Percentiles rank a stretch among this genome's conserved stretches.
These are phyloP conservation scores for Pholiota adiposa DNA, from an alignment of 1,284 basidiomycete genomes.

Conservation along the genomic window DNA sequence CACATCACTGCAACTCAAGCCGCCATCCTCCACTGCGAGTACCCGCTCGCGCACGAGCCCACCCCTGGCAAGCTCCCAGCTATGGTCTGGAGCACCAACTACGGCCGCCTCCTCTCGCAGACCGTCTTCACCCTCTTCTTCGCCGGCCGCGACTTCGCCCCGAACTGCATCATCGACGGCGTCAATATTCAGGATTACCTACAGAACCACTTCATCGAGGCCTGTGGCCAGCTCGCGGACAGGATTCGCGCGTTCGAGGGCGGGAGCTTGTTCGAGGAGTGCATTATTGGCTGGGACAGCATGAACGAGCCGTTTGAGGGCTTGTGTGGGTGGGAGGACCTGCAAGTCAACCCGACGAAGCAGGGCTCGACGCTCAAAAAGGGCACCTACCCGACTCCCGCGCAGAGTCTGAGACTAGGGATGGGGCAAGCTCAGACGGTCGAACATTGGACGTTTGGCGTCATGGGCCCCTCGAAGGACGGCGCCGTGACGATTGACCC, in stretches of 20 bases:
- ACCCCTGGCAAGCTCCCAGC: constrained; percentile 80
- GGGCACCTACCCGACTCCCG: constrained; percentile 86
- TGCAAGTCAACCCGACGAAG: constrained; percentile 66
- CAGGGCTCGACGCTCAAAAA: constrained; percentile 81
- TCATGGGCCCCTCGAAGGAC: constrained; percentile 77
- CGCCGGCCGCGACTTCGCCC: constrained; percentile 88
- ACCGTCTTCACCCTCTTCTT: constrained; percentile 97
- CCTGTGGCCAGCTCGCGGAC: constrained; percentile 78
- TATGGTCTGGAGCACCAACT: constrained; percentile 99
- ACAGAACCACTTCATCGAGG: constrained; percentile 84
- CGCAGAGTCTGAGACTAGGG: constrained; percentile 84
- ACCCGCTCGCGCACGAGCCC: constrained; percentile 64
- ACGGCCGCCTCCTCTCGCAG: constrained; percentile 85
- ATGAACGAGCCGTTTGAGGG: constrained; percentile 96
- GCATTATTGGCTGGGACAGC: constrained; percentile 96
- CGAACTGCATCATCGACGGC: constrained; percentile 90
- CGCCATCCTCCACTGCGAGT: constrained; percentile 90
- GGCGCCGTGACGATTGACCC: constrained; percentile 87
- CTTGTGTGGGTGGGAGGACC: constrained; percentile 76
- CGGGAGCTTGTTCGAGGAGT: constrained; percentile 81
- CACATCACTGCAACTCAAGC: constrained; percentile 86
- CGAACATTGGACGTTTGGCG: constrained; percentile 85
- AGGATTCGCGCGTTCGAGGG: constrained; percentile 75
- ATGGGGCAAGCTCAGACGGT: constrained; percentile 87
- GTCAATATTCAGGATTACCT: constrained; percentile 95